Percentiles rank a stretch among this genome's conserved stretches.
Evolutionary conservation across 2,329 filamentous ascomycete genomes (phyloP).

Genomic region (Metarhizium guizhouense): DNA sequence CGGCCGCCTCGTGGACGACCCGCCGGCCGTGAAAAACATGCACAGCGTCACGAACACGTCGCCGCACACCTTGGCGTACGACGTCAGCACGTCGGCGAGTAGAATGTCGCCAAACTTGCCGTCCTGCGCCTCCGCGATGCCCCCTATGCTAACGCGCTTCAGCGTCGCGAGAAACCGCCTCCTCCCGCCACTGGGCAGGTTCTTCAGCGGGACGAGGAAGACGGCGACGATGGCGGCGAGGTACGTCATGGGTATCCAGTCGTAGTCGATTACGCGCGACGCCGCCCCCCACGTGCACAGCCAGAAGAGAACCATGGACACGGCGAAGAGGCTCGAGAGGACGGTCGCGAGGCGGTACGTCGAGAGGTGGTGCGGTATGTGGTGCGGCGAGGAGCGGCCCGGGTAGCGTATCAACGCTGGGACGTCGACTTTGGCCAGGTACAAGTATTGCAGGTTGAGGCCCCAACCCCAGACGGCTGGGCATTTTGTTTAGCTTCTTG

Average conservation of each 20-base stretch:
- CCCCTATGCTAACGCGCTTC: conserved; percentile 71
- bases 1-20: conserved; percentile 69
- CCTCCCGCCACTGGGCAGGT: conserved; percentile 60
- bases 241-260: conserved; percentile 80
- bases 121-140: conserved; percentile 75
- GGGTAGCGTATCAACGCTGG: conserved; percentile 82
- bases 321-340: conserved; percentile 59
- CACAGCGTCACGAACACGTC: conserved; percentile 84
- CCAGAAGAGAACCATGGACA: conserved; percentile 80
- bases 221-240: conserved; percentile 63
- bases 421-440: conserved; percentile 74
- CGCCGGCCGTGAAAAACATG: conserved; percentile 72
- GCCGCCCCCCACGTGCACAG: conserved; percentile 61
- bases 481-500: background rate
- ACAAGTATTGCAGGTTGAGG: conserved; percentile 80
- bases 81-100: conserved; percentile 87
- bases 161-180: conserved; percentile 67
- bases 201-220: conserved; percentile 64
- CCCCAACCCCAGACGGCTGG: conserved; percentile 95
- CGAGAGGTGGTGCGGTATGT: conserved; percentile 68
- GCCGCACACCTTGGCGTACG: conserved; percentile 84
- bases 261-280: conserved; percentile 63
- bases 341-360: conserved; percentile 78
- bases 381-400: conserved; percentile 57
- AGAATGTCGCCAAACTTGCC: conserved; percentile 93